Percentiles rank a stretch among this genome's conserved stretches.
These are phyloP conservation scores for Gastrolobium villosum DNA, from an alignment of 306 rosid genomes.

Conservation along the genomic window DNA sequence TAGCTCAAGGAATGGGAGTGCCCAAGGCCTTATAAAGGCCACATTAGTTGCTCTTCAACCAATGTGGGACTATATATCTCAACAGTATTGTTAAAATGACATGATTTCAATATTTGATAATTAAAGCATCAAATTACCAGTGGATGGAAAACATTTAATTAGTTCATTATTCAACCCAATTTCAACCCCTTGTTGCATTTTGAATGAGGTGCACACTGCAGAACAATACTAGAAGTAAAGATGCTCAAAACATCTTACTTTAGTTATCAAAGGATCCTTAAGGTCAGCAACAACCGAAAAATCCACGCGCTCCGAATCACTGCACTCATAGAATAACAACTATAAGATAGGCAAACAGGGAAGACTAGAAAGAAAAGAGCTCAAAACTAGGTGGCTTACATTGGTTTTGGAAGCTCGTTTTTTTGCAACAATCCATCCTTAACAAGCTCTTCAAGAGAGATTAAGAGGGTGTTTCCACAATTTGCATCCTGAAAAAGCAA, in stretches of 20 bases:
- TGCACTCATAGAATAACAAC: constrained; percentile 52
- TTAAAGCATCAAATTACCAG: constrained; percentile 28
- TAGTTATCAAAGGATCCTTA: constrained; percentile 82
- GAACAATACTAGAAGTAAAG: background rate
- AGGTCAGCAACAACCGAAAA: constrained; percentile 75
- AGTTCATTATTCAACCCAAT: constrained; percentile 7
- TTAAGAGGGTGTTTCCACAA: constrained; percentile 94
- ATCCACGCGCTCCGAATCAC: constrained; percentile 77
- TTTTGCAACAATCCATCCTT: constrained; percentile 85
- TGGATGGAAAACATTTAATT: background rate
- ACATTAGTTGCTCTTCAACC: no score
- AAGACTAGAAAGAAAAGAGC: constrained; percentile 1
- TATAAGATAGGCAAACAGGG: constrained; percentile 34
- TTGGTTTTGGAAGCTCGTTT: constrained; percentile 85
- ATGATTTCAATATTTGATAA: constrained; percentile 1
- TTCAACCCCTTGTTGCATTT: constrained; percentile 1
- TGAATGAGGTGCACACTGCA: background rate
- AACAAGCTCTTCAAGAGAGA: constrained; percentile 90
- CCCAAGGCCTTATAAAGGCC: no score
- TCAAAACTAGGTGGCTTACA: constrained; percentile 48
- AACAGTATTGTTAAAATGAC: constrained; percentile 14
- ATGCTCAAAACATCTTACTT: constrained; percentile 52
- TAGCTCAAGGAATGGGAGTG: no score
- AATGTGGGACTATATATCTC: no score
- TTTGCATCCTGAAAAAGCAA: constrained; percentile 80